Conservation (phyloP, 768 basidiomycete species). For the Rhizopogon sp. region DNA sequence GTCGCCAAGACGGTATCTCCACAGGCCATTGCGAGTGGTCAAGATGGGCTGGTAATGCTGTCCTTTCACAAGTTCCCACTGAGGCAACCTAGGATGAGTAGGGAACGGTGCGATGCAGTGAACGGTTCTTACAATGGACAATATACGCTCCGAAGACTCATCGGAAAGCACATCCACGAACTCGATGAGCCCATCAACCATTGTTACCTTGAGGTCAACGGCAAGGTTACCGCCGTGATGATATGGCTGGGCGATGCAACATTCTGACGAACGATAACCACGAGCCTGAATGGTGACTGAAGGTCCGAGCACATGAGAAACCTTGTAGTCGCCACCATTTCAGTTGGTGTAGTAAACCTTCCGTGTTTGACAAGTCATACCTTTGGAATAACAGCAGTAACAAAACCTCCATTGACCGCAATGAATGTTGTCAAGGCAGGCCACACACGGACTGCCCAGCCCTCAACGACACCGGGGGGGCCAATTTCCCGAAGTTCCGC, state of each 20-base stretch:
- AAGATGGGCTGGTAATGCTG: constrained; percentile 3
- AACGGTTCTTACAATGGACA: background rate
- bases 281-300: background rate
- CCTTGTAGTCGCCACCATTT: background rate
- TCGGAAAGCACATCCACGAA: constrained; percentile 1
- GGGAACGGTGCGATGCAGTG: background rate
- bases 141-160: background rate
- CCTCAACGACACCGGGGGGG: background rate
- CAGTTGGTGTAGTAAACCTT: background rate
- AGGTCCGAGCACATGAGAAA: constrained; percentile 4
- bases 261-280: constrained; percentile 1
- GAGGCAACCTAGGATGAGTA: background rate
- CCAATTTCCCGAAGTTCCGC: constrained; percentile 10
- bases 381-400: constrained; percentile 3
- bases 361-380: background rate
- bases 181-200: constrained; percentile 2
- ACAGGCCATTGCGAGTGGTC: constrained; percentile 8
- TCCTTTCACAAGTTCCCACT: constrained; percentile 3
- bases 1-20: constrained; percentile 7
- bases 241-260: background rate
- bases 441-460: constrained; percentile 5
- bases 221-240: background rate
- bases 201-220: background rate
- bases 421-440: background rate
- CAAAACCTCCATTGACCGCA: constrained; percentile 1